Evolutionary conservation across 2,329 filamentous ascomycete genomes (phyloP), one percentile per base, ranked within the genome.

Genomic region (Clathrospora elynae): DNA sequence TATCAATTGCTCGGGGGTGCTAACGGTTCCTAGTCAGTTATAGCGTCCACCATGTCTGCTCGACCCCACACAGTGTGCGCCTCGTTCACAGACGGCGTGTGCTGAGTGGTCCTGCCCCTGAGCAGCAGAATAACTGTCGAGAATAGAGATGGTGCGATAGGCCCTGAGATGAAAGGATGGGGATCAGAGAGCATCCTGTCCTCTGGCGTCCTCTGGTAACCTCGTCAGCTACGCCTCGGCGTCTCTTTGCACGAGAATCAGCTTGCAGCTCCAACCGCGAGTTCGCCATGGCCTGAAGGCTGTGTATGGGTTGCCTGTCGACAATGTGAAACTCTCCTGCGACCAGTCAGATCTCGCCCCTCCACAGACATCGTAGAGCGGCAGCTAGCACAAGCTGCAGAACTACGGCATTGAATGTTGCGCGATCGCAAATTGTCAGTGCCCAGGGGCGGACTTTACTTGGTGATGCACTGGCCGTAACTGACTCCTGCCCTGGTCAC

Each of bases 121-220:
- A 53, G 18, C 24, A 35, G 42, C 45, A 36, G 37, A 32, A 18
- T 30, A 42, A 33, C 34, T 14, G 30, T 35, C 41, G 19, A 40
- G 23, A 44, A 17, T 11, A 40, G 50, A 39, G 17, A 23, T 34
- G 38, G 38, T 28, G 25, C n/a, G 33, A 13, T 20, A 22, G 37
- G 25, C 16, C 31, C 38, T n/a, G 24, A 56, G 55, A 60, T 58
- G 55, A 57, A 53, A 52, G 55, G 54, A 51, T 32, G 50, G 35
- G 31, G 46, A 55, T 57, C 42, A 32, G 36, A 43, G 20, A 19
- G 43, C 46, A 42, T 44, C 36, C 52, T 45, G 43, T 45, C 33
- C 46, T 34, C 18, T 17, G 17, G 31, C 28, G 28, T 40, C 23
- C 31, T 26, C 43, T 48, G 49, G 46, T 47, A 55, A 45, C 35